phyloP scores from a whole-genome alignment of 1,284 basidiomycete species.

The Pyrrhoderma lamaoense region DNA sequence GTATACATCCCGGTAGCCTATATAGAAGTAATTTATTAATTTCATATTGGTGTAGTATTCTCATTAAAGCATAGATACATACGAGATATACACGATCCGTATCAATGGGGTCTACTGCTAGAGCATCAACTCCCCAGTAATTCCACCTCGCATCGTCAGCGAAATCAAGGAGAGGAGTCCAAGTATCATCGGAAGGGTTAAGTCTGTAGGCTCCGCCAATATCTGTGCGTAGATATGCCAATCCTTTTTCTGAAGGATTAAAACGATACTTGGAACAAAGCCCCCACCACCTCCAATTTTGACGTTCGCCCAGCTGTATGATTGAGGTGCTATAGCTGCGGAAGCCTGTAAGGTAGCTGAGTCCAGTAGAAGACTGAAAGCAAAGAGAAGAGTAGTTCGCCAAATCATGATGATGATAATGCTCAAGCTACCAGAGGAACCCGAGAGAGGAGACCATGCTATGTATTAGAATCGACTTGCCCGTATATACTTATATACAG shows the following conservation, averaged over 20 bases:
- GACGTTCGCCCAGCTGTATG: slow-evolving; percentile 58
- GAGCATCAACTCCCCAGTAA: slow-evolving; percentile 59
- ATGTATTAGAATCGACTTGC: too few species aligned
- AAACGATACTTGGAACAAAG: slow-evolving; percentile 55
- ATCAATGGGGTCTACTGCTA: slow-evolving; percentile 55
- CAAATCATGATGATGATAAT: background rate
- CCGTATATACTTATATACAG: too few species aligned
- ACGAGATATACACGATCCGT: slow-evolving; percentile 48
- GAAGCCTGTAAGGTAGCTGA: slow-evolving; percentile 1
- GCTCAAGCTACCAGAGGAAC: too few species aligned
- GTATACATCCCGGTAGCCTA: slow-evolving; percentile 61
- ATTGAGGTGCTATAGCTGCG: slow-evolving; percentile 37
- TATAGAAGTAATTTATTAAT: background rate
- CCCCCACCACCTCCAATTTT: slow-evolving; percentile 47
- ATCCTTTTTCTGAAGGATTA: slow-evolving; percentile 46
- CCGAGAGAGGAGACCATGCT: too few species aligned
- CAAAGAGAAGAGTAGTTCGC: background rate
- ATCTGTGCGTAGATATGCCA: slow-evolving; percentile 61
- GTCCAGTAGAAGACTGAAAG: background rate
- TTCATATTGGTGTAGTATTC: background rate
- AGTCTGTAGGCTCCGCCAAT: slow-evolving; percentile 59
- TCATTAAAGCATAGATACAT: slow-evolving; percentile 5
- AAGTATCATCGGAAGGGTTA: slow-evolving; percentile 47
- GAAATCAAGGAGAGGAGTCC: slow-evolving; percentile 56
- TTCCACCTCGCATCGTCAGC: slow-evolving; percentile 49